Evolutionary conservation across 495 filamentous ascomycete genomes (phyloP).

Genomic region (Symbiotaphrina buchneri): DNA sequence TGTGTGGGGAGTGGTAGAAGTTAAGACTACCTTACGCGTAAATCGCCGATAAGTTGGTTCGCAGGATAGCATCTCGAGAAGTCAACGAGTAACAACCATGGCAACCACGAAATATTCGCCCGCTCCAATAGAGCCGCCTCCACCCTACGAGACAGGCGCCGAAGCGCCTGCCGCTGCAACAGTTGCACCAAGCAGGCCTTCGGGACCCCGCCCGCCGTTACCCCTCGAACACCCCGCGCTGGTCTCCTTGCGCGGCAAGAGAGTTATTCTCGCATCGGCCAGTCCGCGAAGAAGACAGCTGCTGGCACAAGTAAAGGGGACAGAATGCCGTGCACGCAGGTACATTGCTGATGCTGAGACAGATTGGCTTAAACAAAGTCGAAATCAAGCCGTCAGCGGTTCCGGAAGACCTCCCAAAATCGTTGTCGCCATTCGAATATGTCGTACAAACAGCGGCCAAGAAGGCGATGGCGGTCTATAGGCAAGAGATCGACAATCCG

Average conservation of each 20-base stretch:
- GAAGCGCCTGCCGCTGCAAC: slow-evolving; percentile 3
- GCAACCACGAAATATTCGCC: slow-evolving; percentile 7
- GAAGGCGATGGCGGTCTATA: slow-evolving; percentile 67
- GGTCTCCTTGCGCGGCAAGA: slow-evolving; percentile 39
- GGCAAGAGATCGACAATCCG: slow-evolving; percentile 32
- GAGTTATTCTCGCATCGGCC: slow-evolving; percentile 70
- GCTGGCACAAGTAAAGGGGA: slow-evolving; percentile 29
- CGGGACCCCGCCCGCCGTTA: slow-evolving; percentile 27
- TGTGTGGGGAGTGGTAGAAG: no score
- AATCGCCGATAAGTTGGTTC: no score
- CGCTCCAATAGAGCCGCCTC: slow-evolving; percentile 9
- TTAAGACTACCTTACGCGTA: no score
- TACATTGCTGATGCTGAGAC: slow-evolving; percentile 2
- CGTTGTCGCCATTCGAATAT: slow-evolving; percentile 69
- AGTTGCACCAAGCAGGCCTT: slow-evolving; percentile 4
- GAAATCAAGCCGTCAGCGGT: slow-evolving; percentile 63
- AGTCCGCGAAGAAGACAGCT: slow-evolving; percentile 71
- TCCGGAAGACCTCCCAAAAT: slow-evolving; percentile 64
- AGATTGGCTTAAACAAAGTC: slow-evolving; percentile 52
- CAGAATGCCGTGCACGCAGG: neutral
- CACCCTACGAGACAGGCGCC: slow-evolving; percentile 9
- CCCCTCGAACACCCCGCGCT: slow-evolving; percentile 60
- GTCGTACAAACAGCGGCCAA: slow-evolving; percentile 66
- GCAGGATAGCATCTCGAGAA: no score
- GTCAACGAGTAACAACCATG: no score